phyloP scores from a whole-genome alignment of 441 rosid species.

The Aleurites moluccanus region DNA sequence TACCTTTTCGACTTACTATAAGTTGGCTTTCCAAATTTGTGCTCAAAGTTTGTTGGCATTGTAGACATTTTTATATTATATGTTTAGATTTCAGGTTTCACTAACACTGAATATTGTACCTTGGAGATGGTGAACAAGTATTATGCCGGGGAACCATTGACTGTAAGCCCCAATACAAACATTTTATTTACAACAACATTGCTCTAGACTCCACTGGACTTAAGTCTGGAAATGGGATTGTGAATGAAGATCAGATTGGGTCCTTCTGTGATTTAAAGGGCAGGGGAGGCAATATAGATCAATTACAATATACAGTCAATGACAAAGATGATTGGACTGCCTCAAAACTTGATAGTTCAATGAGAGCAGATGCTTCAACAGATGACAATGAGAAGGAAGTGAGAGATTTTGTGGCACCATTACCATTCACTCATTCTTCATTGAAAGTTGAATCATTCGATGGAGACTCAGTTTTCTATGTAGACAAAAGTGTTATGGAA shows the following conservation, averaged over 20 bases:
- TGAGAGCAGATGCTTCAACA: slow-evolving; percentile 4
- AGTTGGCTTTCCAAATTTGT: background rate
- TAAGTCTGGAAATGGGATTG: slow-evolving; percentile 32
- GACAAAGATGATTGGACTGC: slow-evolving; percentile 32
- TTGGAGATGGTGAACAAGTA: slow-evolving; percentile 53
- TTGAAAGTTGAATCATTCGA: slow-evolving; percentile 31
- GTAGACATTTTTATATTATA: background rate
- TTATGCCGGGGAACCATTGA: slow-evolving; percentile 35
- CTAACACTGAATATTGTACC: background rate
- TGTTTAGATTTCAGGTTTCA: background rate
- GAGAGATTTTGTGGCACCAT: slow-evolving; percentile 20
- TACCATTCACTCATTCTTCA: slow-evolving; percentile 24
- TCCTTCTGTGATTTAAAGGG: slow-evolving; percentile 26
- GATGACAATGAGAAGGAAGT: slow-evolving; percentile 24
- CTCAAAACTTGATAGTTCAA: slow-evolving; percentile 27
- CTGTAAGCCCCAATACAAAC: slow-evolving; percentile 35
- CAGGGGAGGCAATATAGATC: slow-evolving; percentile 28
- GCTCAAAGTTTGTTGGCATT: background rate
- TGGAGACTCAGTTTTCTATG: slow-evolving; percentile 38
- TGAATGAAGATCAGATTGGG: slow-evolving; percentile 31
- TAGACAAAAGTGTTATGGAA: slow-evolving; percentile 59
- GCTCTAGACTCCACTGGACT: slow-evolving; percentile 31
- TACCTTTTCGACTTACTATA: background rate
- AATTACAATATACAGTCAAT: slow-evolving; percentile 16
- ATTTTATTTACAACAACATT: slow-evolving; percentile 38